These are phyloP conservation scores for Ceratocystis albifundus DNA, from an alignment of 2,329 filamentous ascomycete species.

Conservation along the genomic window DNA sequence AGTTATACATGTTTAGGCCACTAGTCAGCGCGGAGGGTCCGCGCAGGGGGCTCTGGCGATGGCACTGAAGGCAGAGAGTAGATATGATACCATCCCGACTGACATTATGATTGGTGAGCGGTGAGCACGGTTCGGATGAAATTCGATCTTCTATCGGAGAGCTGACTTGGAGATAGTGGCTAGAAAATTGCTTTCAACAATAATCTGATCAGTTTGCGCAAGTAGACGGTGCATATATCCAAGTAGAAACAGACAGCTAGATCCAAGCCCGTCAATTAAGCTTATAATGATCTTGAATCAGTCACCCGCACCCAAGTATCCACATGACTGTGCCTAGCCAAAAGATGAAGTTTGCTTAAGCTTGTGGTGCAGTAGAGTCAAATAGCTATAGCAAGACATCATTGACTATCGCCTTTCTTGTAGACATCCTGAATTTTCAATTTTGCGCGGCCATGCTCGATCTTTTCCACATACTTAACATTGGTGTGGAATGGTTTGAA, in stretches of 20 bases:
- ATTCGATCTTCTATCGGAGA: not conserved
- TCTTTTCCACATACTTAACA: not conserved
- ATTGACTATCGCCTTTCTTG: not conserved
- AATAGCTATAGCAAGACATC: not conserved
- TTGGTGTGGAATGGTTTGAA: not conserved
- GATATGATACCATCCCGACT: conserved; percentile 34
- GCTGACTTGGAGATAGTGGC: not conserved
- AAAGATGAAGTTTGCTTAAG: no score
- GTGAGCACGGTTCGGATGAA: conserved; percentile 30
- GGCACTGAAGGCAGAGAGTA: conserved; percentile 28
- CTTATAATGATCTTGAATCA: no score
- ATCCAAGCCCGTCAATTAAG: not conserved
- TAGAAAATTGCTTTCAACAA: not conserved
- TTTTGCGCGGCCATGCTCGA: not conserved
- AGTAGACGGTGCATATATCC: not conserved
- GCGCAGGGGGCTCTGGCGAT: no score
- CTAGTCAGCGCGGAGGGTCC: not conserved
- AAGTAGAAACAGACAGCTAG: not conserved
- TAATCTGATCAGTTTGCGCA: no score
- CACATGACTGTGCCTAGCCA: no score
- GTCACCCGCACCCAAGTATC: no score
- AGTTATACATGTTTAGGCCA: not conserved
- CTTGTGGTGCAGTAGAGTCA: no score
- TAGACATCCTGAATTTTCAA: not conserved
- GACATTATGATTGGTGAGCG: conserved; percentile 33